Evolutionary conservation across 2,329 filamentous ascomycete genomes (phyloP), one percentile per base, ranked within the genome.

Genomic region (Botrytis aclada): DNA sequence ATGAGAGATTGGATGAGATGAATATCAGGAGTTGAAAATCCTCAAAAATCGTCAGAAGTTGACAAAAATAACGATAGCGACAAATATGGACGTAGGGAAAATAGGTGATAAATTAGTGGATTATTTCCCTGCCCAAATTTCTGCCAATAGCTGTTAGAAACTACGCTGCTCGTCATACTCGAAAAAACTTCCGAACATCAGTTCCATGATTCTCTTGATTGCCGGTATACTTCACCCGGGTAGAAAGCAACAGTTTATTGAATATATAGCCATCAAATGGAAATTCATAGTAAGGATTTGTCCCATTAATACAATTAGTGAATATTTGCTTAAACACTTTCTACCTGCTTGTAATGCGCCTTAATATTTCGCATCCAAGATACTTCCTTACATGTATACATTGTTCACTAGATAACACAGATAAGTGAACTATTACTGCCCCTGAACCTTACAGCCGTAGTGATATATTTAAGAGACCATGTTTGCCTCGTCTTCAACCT

Each of bases 271-370:
- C 16, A 7, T 22, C 9, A 18, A 29, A 45, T 22, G 1, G 29
- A 20, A 3, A 29, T 32, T 0, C 2, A 3, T 1, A 1, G 9
- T 10, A 22, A 43, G 18, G 6, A 8, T 6, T 64, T 3, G 8
- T 64, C 7, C 12, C 1, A 10, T 14, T 29, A 1, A 43, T 43
- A 22, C 2, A 43, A 18, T 2, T 14, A 64, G 61, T 45, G 61
- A 64, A 63, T 63, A 20, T 5, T 8, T 22, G 0, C 16, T 10
- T 29, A 6, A 20, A 18, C n/a, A 43, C 39, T 12, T 1, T 8
- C 18, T 32, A 14, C 8, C 18, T 32, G 8, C 0, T 6, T 20
- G 1, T 61, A 14, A 4, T 25, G 9, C 5, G 34, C 20, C 58
- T 25, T 6, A 54, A 7, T 54, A 54, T 29, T 18, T n/a, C 5